A percentile compares a stretch with the other conserved stretches of the same genome.
Conservation (phyloP, 208 protist genomes). For the Leishmania major region DNA sequence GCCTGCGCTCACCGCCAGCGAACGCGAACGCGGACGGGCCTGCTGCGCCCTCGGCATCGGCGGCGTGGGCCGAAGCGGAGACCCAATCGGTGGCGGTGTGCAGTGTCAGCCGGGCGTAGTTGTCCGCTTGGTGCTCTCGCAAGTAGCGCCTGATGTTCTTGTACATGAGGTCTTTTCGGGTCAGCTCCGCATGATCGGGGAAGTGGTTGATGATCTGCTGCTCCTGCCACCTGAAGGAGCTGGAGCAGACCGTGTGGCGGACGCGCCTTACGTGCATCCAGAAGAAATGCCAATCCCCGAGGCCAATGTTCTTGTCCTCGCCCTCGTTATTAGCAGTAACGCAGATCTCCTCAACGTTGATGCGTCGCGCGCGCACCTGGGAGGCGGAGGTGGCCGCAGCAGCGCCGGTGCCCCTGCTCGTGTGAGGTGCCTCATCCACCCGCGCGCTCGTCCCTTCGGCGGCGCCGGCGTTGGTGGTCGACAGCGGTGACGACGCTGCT, state of each 20-base stretch:
- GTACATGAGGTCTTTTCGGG: slow-evolving; percentile 97
- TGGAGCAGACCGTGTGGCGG: slow-evolving; percentile 65
- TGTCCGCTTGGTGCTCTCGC: slow-evolving; percentile 39
- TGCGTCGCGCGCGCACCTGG: slow-evolving; percentile 11
- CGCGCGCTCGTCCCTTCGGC: background rate
- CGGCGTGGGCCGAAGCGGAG: slow-evolving; percentile 30
- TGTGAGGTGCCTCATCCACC: background rate
- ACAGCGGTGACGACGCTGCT: background rate
- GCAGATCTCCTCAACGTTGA: slow-evolving; percentile 45
- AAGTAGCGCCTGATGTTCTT: slow-evolving; percentile 96
- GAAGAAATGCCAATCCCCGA: slow-evolving; percentile 91
- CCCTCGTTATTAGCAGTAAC: slow-evolving; percentile 42
- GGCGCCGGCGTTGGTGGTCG: no score
- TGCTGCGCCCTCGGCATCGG: background rate
- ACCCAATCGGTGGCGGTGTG: slow-evolving; percentile 49
- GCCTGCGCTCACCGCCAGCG: background rate
- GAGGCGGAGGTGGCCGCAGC: background rate
- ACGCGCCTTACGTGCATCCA: slow-evolving; percentile 88
- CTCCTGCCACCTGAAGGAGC: slow-evolving; percentile 78
- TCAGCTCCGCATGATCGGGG: slow-evolving; percentile 97
- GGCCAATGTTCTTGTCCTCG: slow-evolving; percentile 40
- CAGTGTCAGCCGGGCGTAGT: slow-evolving; percentile 41
- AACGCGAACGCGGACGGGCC: background rate
- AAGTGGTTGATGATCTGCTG: slow-evolving; percentile 97
- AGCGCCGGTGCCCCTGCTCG: background rate